Evolutionary conservation across 2,329 filamentous ascomycete species (phyloP).

Genomic region (Diplocarpon mali): DNA sequence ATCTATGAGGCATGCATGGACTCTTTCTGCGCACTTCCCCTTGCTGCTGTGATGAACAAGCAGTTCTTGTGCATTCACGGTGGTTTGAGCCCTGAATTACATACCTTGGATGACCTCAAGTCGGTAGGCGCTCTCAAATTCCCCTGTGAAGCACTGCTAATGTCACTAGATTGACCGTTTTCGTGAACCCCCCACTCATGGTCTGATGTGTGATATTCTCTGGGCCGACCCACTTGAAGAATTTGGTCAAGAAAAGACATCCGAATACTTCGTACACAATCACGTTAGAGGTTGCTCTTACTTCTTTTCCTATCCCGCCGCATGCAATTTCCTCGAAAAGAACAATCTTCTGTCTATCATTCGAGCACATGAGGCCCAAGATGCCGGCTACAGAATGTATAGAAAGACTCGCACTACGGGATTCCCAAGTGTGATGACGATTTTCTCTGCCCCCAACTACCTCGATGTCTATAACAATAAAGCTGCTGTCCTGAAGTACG

Average conservation of each 20-base stretch:
- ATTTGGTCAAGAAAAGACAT: conserved; percentile 97
- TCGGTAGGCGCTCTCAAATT: conserved; percentile 42
- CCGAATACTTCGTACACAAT: conserved; percentile 96
- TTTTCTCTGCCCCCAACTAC: conserved; percentile 98
- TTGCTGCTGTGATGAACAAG: conserved; percentile 99
- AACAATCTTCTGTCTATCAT: conserved; percentile 97
- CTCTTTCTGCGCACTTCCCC: conserved; percentile 85
- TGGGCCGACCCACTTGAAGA: conserved; percentile 98
- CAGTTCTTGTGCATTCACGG: conserved; percentile 98
- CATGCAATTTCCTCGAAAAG: conserved; percentile 95
- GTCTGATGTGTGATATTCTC: conserved; percentile 97
- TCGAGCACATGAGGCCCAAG: conserved; percentile 94
- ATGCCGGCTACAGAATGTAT: conserved; percentile 98
- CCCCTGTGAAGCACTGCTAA: background rate
- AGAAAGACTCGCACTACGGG: conserved; percentile 95
- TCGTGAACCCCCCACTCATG: conserved; percentile 92
- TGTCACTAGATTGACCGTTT: conserved; percentile 78
- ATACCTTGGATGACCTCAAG: conserved; percentile 90
- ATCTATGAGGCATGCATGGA: conserved; percentile 98
- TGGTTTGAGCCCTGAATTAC: conserved; percentile 87
- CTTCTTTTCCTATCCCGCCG: conserved; percentile 97
- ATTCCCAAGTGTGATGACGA: conserved; percentile 99
- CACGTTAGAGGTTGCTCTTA: conserved; percentile 97
- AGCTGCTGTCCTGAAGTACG: conserved; percentile 95
- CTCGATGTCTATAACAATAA: conserved; percentile 99